A percentile compares a stretch with the other conserved stretches of the same genome.
Evolutionary conservation across 1,284 basidiomycete species (phyloP).

Genomic region (Xerocomus minutiporus): DNA sequence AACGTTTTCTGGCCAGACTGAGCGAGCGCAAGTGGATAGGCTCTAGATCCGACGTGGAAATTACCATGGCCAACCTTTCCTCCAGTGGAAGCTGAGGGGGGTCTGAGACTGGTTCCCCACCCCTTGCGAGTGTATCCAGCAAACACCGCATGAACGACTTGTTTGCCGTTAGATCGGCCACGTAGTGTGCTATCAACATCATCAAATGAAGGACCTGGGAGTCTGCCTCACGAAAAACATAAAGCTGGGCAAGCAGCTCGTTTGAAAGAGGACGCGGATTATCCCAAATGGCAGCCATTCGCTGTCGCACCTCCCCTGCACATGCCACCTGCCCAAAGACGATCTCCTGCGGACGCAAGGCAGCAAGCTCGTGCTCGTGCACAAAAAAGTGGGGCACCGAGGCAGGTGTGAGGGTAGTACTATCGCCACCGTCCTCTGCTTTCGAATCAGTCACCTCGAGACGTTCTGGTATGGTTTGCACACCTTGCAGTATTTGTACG

Average conservation of each 20-base stretch:
- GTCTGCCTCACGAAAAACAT: too few relatives aligned
- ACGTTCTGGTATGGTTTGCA: too few relatives aligned
- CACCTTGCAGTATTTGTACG: too few relatives aligned
- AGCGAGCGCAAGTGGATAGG: slow-evolving; percentile 18
- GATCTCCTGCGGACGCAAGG: too few relatives aligned
- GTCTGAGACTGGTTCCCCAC: neutral
- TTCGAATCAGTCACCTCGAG: too few relatives aligned
- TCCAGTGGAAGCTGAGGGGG: slow-evolving; percentile 24
- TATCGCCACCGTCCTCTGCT: neutral
- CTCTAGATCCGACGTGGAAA: slow-evolving; percentile 33
- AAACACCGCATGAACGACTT: slow-evolving; percentile 31
- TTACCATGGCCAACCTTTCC: slow-evolving; percentile 15
- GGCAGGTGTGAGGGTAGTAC: too few relatives aligned
- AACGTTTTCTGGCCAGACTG: slow-evolving; percentile 38
- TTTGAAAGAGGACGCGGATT: too few relatives aligned
- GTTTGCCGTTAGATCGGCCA: slow-evolving; percentile 14
- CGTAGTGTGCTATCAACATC: slow-evolving; percentile 12
- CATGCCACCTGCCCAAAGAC: too few relatives aligned
- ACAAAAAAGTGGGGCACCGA: slow-evolving; percentile 16
- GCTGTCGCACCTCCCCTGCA: too few relatives aligned
- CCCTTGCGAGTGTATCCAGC: slow-evolving; percentile 32
- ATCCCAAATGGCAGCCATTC: too few relatives aligned
- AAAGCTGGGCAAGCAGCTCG: too few relatives aligned
- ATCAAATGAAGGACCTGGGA: too few relatives aligned
- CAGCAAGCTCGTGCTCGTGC: slow-evolving; percentile 10